These are phyloP conservation scores for Endocladia muricata DNA, from an alignment of 31 red algal genomes.

Conservation along the genomic window DNA sequence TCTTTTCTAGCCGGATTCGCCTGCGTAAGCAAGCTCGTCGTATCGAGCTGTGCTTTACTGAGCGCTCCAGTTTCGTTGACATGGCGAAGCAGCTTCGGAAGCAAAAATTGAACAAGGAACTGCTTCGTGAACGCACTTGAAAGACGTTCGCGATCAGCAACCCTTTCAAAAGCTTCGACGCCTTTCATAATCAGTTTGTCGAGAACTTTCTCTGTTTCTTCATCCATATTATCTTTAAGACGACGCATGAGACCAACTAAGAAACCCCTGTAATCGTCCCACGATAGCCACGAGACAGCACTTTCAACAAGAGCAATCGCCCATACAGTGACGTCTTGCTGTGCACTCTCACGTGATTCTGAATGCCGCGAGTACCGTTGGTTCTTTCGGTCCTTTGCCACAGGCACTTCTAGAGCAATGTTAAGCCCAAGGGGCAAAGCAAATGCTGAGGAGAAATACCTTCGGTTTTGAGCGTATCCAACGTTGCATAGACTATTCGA, in stretches of 20 bases:
- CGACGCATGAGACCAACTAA: constrained; percentile 21
- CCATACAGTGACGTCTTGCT: constrained; percentile 49
- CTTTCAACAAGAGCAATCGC: constrained; percentile 45
- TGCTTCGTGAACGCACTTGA: not conserved
- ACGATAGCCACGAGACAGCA: constrained; percentile 25
- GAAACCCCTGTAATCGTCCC: constrained; percentile 43
- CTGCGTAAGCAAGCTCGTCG: not conserved
- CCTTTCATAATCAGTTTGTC: constrained; percentile 61
- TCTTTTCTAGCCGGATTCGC: not conserved
- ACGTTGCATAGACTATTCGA: constrained; percentile 19
- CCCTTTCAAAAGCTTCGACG: constrained; percentile 37
- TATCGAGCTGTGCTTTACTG: constrained; percentile 24
- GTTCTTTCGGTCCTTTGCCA: constrained; percentile 3
- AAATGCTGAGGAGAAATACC: constrained; percentile 31
- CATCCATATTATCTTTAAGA: constrained; percentile 25
- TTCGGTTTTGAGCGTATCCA: not conserved
- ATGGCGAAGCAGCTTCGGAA: constrained; percentile 67
- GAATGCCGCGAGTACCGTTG: constrained; percentile 1
- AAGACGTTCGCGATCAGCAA: not conserved
- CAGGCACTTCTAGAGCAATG: constrained; percentile 49
- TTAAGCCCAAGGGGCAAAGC: constrained; percentile 39
- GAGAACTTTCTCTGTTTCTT: constrained; percentile 3
- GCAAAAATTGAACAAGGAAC: constrained; percentile 25
- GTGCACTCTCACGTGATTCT: constrained; percentile 43
- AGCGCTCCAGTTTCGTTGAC: constrained; percentile 55